Percentiles rank a stretch among this genome's conserved stretches.
phyloP scores from a whole-genome alignment of 495 filamentous ascomycete genomes.

The Podospora sp. region DNA sequence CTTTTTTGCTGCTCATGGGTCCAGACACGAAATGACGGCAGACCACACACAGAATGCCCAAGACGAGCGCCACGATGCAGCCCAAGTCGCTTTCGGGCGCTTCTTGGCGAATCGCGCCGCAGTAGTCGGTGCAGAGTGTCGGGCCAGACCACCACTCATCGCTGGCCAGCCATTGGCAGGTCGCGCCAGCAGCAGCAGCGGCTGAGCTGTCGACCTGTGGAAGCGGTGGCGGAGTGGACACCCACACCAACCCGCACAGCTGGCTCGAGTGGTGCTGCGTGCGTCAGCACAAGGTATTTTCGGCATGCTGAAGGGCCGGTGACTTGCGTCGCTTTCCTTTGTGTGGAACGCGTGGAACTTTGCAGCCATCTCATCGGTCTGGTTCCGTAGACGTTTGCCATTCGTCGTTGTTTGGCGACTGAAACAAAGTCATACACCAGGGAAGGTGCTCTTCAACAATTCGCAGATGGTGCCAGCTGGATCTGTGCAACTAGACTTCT shows the following conservation, averaged over 20 bases:
- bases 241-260: conserved; percentile 2
- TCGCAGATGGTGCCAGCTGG: too few species aligned
- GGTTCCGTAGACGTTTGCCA: background rate
- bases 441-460: background rate
- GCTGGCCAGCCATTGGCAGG: background rate
- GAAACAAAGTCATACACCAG: background rate
- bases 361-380: background rate
- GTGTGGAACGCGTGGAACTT: background rate
- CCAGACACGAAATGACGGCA: background rate
- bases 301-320: background rate
- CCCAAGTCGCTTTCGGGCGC: conserved; percentile 9
- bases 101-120: background rate
- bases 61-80: conserved; percentile 8
- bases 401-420: background rate
- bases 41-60: background rate
- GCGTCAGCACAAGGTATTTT: background rate
- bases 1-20: background rate
- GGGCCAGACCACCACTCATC: background rate
- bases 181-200: background rate
- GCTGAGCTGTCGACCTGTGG: background rate
- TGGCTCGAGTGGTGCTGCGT: conserved; percentile 7
- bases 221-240: background rate
- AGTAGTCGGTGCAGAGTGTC: conserved; percentile 2
- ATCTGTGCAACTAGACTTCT: too few species aligned
- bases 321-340: background rate